Evolutionary conservation across 768 basidiomycete genomes (phyloP), one percentile per base, ranked within the genome.

Genomic region (Xanthoconium purpureum): DNA sequence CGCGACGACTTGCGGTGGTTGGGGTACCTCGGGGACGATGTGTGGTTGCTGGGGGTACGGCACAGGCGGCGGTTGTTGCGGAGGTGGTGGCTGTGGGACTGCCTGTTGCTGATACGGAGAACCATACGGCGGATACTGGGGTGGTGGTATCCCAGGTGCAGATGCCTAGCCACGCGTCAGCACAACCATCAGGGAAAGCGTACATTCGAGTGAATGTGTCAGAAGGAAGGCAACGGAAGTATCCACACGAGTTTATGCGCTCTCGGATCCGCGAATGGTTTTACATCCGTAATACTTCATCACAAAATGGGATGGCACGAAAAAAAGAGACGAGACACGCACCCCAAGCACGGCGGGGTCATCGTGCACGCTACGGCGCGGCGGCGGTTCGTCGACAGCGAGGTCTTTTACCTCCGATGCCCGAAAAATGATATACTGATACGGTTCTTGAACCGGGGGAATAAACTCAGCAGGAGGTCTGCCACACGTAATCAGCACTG

Each of bases 361-460:
- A 66, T 91, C 88, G 56, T 88, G 87, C 15, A 91, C 84, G 63
- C 81, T 89, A 48, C 84, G 78, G 37, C 78, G 73, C 0, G 79
- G 75, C 32, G 74, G 58, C 2, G 81, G 79, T 56, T 91, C 87
- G 63, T 94, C 91, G 14, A 94, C 89, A 29, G 88, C 80, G n/a
- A 93, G 79, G 66, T 94, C 91, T 66, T 93, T 92, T 58, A 93
- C 91, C 72, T 94, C 90, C 3, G 89, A 89, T 8, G 91, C 91
- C 50, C 89, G 89, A 74, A 94, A 94, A 60, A 94, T 89, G 73
- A 94, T 93, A 72, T 91, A 93, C 60, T 88, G 82, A 69, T 93
- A 94, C 0, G 90, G 89, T 57, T 88, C 88, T 68, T 85, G 84
- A 43, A 87, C 86, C 0, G 91, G 89, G 5, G 91, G 88, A 55